Percentiles rank a stretch among this genome's conserved stretches.
phyloP scores from a whole-genome alignment of 1,139 yeast species.

The Wickerhamomyces sp. region DNA sequence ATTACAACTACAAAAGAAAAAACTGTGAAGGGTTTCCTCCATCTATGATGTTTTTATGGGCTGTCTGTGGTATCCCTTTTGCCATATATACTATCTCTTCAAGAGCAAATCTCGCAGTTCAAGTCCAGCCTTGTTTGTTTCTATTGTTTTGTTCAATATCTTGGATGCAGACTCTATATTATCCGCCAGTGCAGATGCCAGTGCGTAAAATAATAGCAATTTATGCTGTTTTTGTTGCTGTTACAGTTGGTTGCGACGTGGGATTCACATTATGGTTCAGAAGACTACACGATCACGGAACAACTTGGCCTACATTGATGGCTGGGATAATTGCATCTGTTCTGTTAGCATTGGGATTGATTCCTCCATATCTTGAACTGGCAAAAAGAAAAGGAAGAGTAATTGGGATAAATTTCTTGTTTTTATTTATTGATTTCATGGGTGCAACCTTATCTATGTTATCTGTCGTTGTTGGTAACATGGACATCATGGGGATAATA shows the following conservation, averaged over 20 bases:
- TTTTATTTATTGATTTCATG: slow-evolving; percentile 65
- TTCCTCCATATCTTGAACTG: slow-evolving; percentile 88
- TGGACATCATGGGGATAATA: slow-evolving; percentile 76
- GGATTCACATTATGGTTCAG: slow-evolving; percentile 72
- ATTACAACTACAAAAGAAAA: slow-evolving; percentile 65
- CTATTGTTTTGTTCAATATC: slow-evolving; percentile 63
- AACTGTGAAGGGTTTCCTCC: slow-evolving; percentile 86
- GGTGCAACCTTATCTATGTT: slow-evolving; percentile 80
- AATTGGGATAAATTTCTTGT: slow-evolving; percentile 82
- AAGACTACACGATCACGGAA: slow-evolving; percentile 44
- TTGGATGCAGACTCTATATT: slow-evolving; percentile 71
- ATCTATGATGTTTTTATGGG: slow-evolving; percentile 80
- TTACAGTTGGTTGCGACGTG: slow-evolving; percentile 57
- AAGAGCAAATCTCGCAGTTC: slow-evolving; percentile 68
- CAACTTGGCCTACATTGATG: slow-evolving; percentile 70
- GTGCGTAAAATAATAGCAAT: slow-evolving; percentile 34
- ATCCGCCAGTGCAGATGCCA: slow-evolving; percentile 60
- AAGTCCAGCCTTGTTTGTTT: slow-evolving; percentile 84
- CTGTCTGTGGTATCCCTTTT: slow-evolving; percentile 77
- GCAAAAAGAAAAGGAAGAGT: slow-evolving; percentile 78
- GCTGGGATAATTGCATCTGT: slow-evolving; percentile 79
- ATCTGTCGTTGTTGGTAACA: slow-evolving; percentile 49
- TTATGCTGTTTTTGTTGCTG: slow-evolving; percentile 34
- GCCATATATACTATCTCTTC: slow-evolving; percentile 74
- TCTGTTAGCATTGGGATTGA: slow-evolving; percentile 65